Evolutionary conservation across 192 early-diverging fungal genomes (phyloP).

Genomic region (Lobosporangium transversale): DNA sequence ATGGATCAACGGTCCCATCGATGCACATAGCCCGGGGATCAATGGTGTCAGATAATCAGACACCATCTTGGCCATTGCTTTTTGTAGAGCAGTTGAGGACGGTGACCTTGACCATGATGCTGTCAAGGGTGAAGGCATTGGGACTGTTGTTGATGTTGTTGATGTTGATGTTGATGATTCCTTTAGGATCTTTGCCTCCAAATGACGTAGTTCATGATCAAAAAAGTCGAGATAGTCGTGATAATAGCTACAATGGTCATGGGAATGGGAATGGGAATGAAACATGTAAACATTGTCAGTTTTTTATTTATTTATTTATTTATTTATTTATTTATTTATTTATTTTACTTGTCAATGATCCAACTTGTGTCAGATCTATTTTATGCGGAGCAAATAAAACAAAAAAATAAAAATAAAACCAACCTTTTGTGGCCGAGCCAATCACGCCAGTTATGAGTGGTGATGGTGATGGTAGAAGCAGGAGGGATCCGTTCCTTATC

Average conservation of each 20-base stretch:
- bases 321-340: constrained; percentile 3
- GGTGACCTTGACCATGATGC: constrained; percentile 6
- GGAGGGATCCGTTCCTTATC: constrained; percentile 50
- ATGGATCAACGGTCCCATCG: constrained; percentile 39
- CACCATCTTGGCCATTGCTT: constrained; percentile 20
- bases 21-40: constrained; percentile 42
- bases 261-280: too few relatives aligned
- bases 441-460: constrained; percentile 40
- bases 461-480: constrained; percentile 39
- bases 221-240: constrained; percentile 52
- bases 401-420: too few relatives aligned
- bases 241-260: constrained; percentile 19
- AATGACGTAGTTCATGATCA: constrained; percentile 26
- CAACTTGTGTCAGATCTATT: too few relatives aligned
- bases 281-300: too few relatives aligned
- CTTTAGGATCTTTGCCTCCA: constrained; percentile 9
- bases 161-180: not conserved
- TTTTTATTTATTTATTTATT: too few relatives aligned
- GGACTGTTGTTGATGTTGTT: not conserved
- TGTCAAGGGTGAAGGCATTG: not conserved
- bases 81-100: not conserved
- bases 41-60: constrained; percentile 36
- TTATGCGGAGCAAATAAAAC: too few relatives aligned
- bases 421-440: constrained; percentile 50
- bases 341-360: too few relatives aligned